phyloP scores from a whole-genome alignment of 768 basidiomycete genomes.

The Leucogyrophana mollusca region DNA sequence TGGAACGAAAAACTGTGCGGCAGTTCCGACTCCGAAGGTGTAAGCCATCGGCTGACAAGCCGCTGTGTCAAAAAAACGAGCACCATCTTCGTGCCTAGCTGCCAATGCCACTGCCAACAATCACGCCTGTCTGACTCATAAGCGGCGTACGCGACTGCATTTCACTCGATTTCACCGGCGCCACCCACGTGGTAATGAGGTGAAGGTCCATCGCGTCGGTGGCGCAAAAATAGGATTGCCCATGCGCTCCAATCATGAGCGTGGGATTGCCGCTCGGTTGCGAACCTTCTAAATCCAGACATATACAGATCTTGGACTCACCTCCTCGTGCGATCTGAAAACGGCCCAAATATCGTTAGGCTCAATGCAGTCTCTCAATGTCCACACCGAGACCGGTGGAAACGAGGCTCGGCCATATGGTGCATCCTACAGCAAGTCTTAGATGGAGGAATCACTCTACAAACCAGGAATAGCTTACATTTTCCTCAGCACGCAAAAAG shows the following conservation, averaged over 20 bases:
- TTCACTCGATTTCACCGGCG: not conserved
- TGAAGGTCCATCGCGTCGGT: not conserved
- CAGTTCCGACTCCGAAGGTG: not conserved
- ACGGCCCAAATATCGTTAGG: slow-evolving; percentile 52
- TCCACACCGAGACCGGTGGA: slow-evolving; percentile 49
- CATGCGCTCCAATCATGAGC: slow-evolving; percentile 8
- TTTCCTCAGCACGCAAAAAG: slow-evolving; percentile 18
- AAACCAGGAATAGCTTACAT: slow-evolving; percentile 12
- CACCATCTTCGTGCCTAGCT: not conserved
- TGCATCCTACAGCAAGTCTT: slow-evolving; percentile 2
- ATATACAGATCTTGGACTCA: slow-evolving; percentile 19
- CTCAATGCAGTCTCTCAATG: slow-evolving; percentile 33
- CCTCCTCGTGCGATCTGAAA: slow-evolving; percentile 61
- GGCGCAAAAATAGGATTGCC: slow-evolving; percentile 4
- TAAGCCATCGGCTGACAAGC: not conserved
- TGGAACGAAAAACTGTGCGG: not conserved
- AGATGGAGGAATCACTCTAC: not conserved
- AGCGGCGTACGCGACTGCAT: not conserved
- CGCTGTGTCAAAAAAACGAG: not conserved
- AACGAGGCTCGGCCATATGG: slow-evolving; percentile 8
- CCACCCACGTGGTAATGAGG: not conserved
- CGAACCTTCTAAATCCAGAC: too few relatives aligned
- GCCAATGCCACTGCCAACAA: not conserved
- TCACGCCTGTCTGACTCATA: not conserved
- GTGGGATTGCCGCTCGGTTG: not conserved